These are phyloP conservation scores for Phanerochaete sordida DNA, from an alignment of 768 basidiomycete species.

Conservation along the genomic window DNA sequence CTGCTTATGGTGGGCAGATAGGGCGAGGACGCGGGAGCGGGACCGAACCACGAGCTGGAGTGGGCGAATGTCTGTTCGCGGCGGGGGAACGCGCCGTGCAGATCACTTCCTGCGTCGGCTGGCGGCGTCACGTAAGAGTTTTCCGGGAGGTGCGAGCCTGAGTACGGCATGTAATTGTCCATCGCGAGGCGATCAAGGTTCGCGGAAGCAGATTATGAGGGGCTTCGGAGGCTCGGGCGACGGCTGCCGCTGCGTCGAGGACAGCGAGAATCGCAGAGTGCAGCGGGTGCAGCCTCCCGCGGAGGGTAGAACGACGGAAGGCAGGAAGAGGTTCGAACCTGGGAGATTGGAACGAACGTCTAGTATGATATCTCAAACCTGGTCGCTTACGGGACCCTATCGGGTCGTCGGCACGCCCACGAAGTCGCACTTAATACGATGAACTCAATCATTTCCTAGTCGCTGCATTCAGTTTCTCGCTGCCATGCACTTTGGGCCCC, in stretches of 20 bases:
- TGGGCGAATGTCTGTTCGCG: neutral
- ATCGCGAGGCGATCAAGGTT: constrained; percentile 1
- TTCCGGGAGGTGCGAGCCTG: neutral
- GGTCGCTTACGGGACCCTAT: neutral
- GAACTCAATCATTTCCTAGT: neutral
- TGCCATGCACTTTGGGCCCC: neutral
- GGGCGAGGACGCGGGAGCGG: neutral
- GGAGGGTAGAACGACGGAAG: neutral
- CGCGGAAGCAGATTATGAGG: constrained; percentile 5
- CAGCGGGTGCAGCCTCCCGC: neutral
- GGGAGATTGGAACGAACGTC: neutral
- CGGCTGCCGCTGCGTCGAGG: neutral
- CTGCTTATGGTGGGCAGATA: neutral
- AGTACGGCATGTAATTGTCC: neutral
- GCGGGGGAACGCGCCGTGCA: neutral
- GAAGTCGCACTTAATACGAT: neutral
- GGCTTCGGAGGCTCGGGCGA: neutral
- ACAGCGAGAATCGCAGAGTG: neutral
- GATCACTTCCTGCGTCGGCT: neutral
- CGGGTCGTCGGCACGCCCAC: constrained; percentile 4
- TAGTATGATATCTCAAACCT: neutral
- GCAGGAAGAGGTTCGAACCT: neutral
- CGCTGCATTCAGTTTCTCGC: neutral
- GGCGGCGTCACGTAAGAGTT: neutral
- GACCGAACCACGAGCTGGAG: neutral